Conservation (phyloP, 2,329 filamentous ascomycete species). For the Ascochyta pisi region DNA sequence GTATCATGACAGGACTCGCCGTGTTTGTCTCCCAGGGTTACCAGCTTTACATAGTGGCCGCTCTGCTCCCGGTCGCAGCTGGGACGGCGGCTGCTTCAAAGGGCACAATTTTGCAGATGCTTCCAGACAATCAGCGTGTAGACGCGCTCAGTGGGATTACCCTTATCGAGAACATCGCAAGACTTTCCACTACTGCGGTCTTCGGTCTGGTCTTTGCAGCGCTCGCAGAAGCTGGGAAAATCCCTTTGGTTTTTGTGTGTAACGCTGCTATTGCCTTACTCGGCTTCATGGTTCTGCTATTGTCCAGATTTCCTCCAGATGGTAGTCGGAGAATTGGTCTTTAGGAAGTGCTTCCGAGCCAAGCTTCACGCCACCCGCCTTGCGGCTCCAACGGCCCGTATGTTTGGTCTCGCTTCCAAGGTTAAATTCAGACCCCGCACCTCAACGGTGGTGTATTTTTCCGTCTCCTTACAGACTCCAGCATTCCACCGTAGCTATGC, state of each 20-base stretch:
- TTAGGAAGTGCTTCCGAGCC: conserved; percentile 11
- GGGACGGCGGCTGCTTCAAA: conserved; percentile 74
- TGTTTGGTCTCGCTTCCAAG: background rate
- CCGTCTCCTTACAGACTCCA: conserved; percentile 12
- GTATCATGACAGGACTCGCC: conserved; percentile 67
- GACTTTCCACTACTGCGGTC: conserved; percentile 66
- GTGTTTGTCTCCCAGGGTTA: conserved; percentile 68
- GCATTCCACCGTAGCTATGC: background rate
- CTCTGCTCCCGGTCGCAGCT: conserved; percentile 71
- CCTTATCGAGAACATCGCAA: conserved; percentile 72
- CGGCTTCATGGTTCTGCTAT: conserved; percentile 55
- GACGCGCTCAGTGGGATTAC: conserved; percentile 75
- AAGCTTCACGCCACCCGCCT: conserved; percentile 3
- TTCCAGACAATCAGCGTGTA: conserved; percentile 64
- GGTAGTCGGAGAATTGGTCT: conserved; percentile 38
- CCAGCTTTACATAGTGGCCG: conserved; percentile 73
- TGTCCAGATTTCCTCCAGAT: conserved; percentile 55
- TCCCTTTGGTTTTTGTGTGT: conserved; percentile 69
- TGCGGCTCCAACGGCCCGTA: conserved; percentile 4
- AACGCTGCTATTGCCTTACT: conserved; percentile 67
- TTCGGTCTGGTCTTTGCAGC: conserved; percentile 73
- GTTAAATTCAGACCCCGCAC: conserved; percentile 20
- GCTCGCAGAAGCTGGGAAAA: conserved; percentile 65
- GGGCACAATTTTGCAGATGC: conserved; percentile 76
- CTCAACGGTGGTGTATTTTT: conserved; percentile 18